Evolutionary conservation across 2,329 filamentous ascomycete species (phyloP).

Genomic region (Sporothrix phasma): DNA sequence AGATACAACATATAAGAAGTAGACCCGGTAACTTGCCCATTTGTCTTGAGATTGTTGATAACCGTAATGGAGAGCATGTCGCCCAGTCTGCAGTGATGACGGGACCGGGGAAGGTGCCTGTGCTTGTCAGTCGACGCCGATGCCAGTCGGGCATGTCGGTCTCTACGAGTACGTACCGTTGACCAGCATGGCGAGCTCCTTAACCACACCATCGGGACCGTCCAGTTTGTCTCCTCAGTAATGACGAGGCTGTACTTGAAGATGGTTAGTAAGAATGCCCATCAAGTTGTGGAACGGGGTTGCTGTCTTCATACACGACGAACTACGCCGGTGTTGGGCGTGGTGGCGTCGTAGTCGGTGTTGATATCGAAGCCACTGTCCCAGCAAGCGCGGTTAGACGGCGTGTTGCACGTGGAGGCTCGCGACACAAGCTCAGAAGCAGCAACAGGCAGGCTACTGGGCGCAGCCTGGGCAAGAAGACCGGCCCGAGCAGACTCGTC

Average conservation of each 20-base stretch:
- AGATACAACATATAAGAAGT: too few species aligned
- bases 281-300: background rate
- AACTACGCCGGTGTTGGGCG: slow-evolving; percentile 14
- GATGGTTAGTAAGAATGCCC: background rate
- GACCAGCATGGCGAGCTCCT: slow-evolving; percentile 16
- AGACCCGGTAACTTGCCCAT: slow-evolving; percentile 20
- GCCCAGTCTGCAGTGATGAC: slow-evolving; percentile 19
- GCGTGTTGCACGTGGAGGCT: slow-evolving; percentile 15
- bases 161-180: slow-evolving; percentile 13
- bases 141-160: background rate
- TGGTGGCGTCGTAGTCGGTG: slow-evolving; percentile 18
- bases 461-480: slow-evolving; percentile 4
- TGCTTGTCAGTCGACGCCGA: background rate
- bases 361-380: slow-evolving; percentile 13
- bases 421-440: background rate
- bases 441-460: background rate
- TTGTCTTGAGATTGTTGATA: slow-evolving; percentile 17
- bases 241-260: slow-evolving; percentile 17
- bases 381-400: slow-evolving; percentile 17
- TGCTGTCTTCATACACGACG: background rate
- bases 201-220: slow-evolving; percentile 17
- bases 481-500: slow-evolving; percentile 11
- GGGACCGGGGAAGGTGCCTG: slow-evolving; percentile 16
- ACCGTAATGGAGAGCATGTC: slow-evolving; percentile 18
- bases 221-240: slow-evolving; percentile 15